phyloP scores from a whole-genome alignment of 202 grass and related monocot species.

The Setaria viridis region DNA sequence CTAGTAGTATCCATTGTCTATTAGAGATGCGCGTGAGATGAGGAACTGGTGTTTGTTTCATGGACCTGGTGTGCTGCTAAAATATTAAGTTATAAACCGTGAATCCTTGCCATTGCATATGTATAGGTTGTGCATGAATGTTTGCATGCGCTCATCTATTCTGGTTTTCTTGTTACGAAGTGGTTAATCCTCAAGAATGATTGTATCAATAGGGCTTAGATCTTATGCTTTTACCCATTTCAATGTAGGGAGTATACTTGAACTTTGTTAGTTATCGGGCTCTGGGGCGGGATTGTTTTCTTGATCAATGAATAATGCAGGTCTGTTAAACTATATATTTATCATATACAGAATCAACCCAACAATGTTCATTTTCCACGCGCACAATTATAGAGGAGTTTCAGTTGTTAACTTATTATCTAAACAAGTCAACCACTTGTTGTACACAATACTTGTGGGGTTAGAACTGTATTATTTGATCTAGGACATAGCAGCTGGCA shows the following conservation, averaged over 20 bases:
- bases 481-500: neutral
- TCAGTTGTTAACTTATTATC: neutral
- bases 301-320: neutral
- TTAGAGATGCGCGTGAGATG: conserved; percentile 40
- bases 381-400: neutral
- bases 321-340: neutral
- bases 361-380: neutral
- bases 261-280: neutral
- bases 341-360: neutral
- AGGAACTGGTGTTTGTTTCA: conserved; percentile 43
- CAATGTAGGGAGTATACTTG: neutral
- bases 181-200: neutral
- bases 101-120: conserved; percentile 23
- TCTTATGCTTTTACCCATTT: neutral
- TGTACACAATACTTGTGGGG: neutral
- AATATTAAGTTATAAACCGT: conserved; percentile 28
- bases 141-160: conserved; percentile 31
- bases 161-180: neutral
- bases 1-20: conserved; percentile 27
- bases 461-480: neutral
- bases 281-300: neutral
- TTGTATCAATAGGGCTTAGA: neutral
- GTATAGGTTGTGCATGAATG: conserved; percentile 14
- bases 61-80: conserved; percentile 39
- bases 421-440: neutral